These are phyloP conservation scores for Excoecaria cochinchinensis DNA, from an alignment of 345 rosid species.

Conservation along the genomic window DNA sequence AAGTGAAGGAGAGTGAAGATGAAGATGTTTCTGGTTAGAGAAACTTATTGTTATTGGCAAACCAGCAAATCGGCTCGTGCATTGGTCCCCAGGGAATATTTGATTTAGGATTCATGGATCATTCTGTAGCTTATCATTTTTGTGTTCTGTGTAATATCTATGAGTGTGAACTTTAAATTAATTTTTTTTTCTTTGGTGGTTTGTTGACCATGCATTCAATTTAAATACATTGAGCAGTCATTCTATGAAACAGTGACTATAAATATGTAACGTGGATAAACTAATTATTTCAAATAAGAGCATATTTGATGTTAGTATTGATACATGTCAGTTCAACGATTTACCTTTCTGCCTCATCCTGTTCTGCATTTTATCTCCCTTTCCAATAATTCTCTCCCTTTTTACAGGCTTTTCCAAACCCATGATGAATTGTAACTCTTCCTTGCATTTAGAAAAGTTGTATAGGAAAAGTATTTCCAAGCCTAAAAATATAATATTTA, in stretches of 20 bases:
- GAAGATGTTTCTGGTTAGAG: not conserved
- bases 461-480: too few relatives aligned
- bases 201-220: conserved; percentile 24
- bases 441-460: too few relatives aligned
- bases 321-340: too few relatives aligned
- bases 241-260: conserved; percentile 7
- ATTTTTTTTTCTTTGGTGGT: conserved; percentile 16
- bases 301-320: not conserved
- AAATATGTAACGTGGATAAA: conserved; percentile 31
- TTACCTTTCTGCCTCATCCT: too few relatives aligned
- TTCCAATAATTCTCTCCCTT: too few relatives aligned
- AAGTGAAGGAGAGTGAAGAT: conserved; percentile 67
- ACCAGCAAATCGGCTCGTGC: conserved; percentile 23
- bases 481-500: too few relatives aligned
- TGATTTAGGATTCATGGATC: conserved; percentile 16
- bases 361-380: too few relatives aligned
- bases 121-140: conserved; percentile 32
- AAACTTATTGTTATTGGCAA: conserved; percentile 20
- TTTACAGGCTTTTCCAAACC: too few relatives aligned
- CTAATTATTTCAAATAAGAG: conserved; percentile 19
- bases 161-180: conserved; percentile 20
- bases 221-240: conserved; percentile 13
- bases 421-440: too few relatives aligned
- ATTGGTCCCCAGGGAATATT: conserved; percentile 21
- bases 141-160: conserved; percentile 38